Evolutionary conservation across 257 asterid genomes (phyloP), one percentile per base, ranked within the genome.

Genomic region (Salvia splendens): DNA sequence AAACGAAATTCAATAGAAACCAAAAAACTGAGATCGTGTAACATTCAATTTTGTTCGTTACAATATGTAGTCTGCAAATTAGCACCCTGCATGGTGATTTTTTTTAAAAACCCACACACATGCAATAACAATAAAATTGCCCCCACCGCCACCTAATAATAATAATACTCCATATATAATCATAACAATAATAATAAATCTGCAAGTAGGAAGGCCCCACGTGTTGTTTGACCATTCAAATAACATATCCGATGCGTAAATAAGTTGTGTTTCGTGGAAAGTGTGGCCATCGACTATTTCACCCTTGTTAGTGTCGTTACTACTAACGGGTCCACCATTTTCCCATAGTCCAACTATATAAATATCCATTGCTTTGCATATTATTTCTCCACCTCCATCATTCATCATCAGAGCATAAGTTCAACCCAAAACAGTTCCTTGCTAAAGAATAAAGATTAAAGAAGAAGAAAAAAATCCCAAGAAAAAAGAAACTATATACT

Each of bases 171-270:
- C 30, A 24, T 24, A 20, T 20, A n/a, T 20, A 24, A 24, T 24
- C 30, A 24, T 38, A 38, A 6, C 7, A 38, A 5, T 38, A 38
- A 1, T 38, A 38, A 5, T 38, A 38, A 4, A 38, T 38, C 45
- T 10, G 9, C 11, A 40, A 40, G 45, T 40, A 8, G 45, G 8
- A 8, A 40, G 45, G 8, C 11, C 4, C 61, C 35, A 24, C n/a
- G 4, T 30, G n/a, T 49, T 28, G 15, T 42, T 71, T 71, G 76
- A 71, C 76, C 43, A 32, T 52, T 63, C 51, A 24, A 50, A 17
- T 61, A 0, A 40, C 3, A 24, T 30, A 40, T 11, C 52, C 20
- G 15, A 10, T 20, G 32, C 15, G 53, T 52, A 9, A 5, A 12
- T 36, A 1, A 57, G 8, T n/a, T 0, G 24, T 14, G 6, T 43